Base-by-base conservation (phyloP, 2,329 filamentous ascomycete genomes). In the Aschersonia sp. region DNA sequence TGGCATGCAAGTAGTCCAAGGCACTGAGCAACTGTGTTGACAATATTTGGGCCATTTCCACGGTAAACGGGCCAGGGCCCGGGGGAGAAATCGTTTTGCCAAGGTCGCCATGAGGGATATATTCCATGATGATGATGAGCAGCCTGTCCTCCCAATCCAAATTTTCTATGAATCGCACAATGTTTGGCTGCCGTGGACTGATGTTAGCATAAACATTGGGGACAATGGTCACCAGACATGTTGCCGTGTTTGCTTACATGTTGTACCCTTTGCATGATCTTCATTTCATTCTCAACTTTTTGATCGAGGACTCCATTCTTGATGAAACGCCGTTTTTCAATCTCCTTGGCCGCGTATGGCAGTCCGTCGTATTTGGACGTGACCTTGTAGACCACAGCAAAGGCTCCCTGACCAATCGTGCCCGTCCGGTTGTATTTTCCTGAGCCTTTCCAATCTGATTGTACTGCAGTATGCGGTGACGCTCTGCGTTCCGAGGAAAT, bases 101-200 rank as follows among this genome's bases (percentile, higher is more conserved):
- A 10, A 98, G 69, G 61, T 98, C 90, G 43, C 92, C 92, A 32
- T 77, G 76, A 6, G 80, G 76, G 11, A 97, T 79, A 55, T 77
- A 95, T 59, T 98, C 92, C 92, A 98, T 98, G 62, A 95, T 84
- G 60, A 97, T 90, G 62, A 98, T 95, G 61, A 95, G 89, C 5
- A 95, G 73, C 59, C 88, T 72, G 40, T 85, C 73, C 43, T 81
- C 78, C 69, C 85, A 82, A 53, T 95, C 88, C 54, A 92, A 77
- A 58, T 92, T 86, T 56, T 95, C 88, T 48, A 94, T 79, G 59
- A 92, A 98, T 53, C 85, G 79, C 41, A 98, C 90, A 56, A 98
- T 89, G 56, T 97, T 90, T 2, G 80, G 77, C 83, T 87, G 49
- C 2, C 29, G 31, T 29, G 31, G 10, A 30, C 11, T 32, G 4